A percentile compares a stretch with the other conserved stretches of the same genome.
phyloP scores from a whole-genome alignment of 2,329 filamentous ascomycete species.

The Pseudocercospora musae region DNA sequence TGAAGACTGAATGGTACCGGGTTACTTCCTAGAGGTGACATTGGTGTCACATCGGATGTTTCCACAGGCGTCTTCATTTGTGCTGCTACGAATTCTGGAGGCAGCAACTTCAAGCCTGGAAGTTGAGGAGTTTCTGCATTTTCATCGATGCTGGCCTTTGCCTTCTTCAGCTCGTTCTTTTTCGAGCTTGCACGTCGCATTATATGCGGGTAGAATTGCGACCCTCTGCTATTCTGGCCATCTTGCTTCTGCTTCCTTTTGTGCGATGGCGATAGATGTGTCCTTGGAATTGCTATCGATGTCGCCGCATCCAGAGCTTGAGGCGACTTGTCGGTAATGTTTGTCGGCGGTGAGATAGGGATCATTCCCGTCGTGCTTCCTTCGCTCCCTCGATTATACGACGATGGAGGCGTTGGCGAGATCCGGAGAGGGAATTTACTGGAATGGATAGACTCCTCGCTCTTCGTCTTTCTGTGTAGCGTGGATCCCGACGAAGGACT shows the following conservation, averaged over 20 bases:
- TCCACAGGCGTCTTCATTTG: conserved; percentile 18
- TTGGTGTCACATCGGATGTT: conserved; percentile 12
- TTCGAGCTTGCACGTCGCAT: conserved; percentile 22
- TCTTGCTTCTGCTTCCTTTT: not conserved
- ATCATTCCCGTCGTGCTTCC: conserved; percentile 33
- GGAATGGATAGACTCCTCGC: not conserved
- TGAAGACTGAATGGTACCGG: not conserved
- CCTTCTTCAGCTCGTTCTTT: conserved; percentile 11
- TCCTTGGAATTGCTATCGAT: not conserved
- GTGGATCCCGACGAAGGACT: not conserved
- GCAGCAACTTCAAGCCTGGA: conserved; percentile 21
- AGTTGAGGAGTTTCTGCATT: not conserved
- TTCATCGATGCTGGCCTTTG: conserved; percentile 1
- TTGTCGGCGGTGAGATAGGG: conserved; percentile 33
- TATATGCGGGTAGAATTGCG: conserved; percentile 24
- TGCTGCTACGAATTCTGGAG: conserved; percentile 24
- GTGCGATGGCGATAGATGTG: not conserved
- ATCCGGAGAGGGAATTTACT: conserved; percentile 22
- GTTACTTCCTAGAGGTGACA: conserved; percentile 1
- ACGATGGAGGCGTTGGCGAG: conserved; percentile 13
- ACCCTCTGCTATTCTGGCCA: conserved; percentile 17
- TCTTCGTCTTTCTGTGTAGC: not conserved
- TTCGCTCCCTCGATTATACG: conserved; percentile 1
- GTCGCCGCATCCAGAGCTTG: not conserved
- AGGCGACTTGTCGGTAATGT: not conserved